These are phyloP conservation scores for Saturnispora besseyi DNA, from an alignment of 805 yeast genomes.

Conservation along the genomic window DNA sequence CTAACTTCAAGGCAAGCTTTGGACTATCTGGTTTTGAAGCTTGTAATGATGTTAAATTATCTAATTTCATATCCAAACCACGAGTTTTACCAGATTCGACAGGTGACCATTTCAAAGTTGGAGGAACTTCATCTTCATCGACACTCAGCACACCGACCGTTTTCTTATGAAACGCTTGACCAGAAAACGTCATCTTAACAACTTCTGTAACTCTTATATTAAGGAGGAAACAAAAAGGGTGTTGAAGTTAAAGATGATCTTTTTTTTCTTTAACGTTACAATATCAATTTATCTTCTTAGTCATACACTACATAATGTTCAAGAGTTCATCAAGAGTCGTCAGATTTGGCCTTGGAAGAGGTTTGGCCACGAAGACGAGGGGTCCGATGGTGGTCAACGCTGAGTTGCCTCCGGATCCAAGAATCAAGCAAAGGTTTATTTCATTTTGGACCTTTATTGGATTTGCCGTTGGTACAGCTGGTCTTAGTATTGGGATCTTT, in stretches of 20 bases:
- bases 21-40: conserved; percentile 62
- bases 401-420: conserved; percentile 75
- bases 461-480: conserved; percentile 46
- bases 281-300: too few relatives aligned
- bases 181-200: conserved; percentile 1
- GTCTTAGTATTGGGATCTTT: conserved; percentile 58
- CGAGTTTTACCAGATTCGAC: conserved; percentile 39
- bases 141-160: conserved; percentile 48
- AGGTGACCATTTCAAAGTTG: conserved; percentile 48
- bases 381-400: conserved; percentile 56
- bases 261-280: too few relatives aligned
- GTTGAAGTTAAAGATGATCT: neutral
- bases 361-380: neutral
- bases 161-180: conserved; percentile 45
- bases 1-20: conserved; percentile 55
- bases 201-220: neutral
- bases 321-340: conserved; percentile 12
- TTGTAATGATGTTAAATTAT: conserved; percentile 42
- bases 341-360: neutral
- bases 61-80: conserved; percentile 33
- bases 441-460: conserved; percentile 36
- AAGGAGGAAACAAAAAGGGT: neutral
- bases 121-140: conserved; percentile 48
- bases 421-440: conserved; percentile 36
- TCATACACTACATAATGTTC: neutral